phyloP scores from a whole-genome alignment of 768 basidiomycete genomes.

The Boletus sp. region DNA sequence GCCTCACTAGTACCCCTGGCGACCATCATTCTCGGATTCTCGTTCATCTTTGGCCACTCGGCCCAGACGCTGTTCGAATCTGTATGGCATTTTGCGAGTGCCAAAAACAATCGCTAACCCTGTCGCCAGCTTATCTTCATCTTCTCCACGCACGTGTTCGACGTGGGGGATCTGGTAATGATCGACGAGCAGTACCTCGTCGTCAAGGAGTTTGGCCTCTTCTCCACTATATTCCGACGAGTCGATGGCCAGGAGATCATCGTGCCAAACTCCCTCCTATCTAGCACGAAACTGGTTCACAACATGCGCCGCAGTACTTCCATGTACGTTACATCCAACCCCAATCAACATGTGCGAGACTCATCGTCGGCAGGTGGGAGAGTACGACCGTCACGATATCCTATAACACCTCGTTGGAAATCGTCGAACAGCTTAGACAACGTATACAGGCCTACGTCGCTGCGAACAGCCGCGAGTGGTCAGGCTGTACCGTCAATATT shows the following conservation, averaged over 20 bases:
- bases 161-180: conserved; percentile 79
- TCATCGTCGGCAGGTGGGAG: conserved; percentile 51
- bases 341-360: not conserved
- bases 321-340: conserved; percentile 45
- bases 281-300: conserved; percentile 71
- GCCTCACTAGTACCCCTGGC: conserved; percentile 76
- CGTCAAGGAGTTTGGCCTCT: conserved; percentile 78
- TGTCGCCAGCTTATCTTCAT: conserved; percentile 70
- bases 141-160: conserved; percentile 83
- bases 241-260: conserved; percentile 81
- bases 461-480: conserved; percentile 74
- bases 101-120: not conserved
- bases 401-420: conserved; percentile 69
- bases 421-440: conserved; percentile 62
- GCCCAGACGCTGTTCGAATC: conserved; percentile 79
- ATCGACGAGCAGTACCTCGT: conserved; percentile 53
- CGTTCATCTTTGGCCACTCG: conserved; percentile 82
- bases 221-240: conserved; percentile 76
- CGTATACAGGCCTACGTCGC: conserved; percentile 59
- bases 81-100: conserved; percentile 36
- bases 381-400: conserved; percentile 62
- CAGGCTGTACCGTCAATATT: conserved; percentile 59
- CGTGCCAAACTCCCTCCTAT: conserved; percentile 71
- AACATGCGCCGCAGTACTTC: conserved; percentile 74
- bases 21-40: conserved; percentile 78